Evolutionary conservation across 2,329 filamentous ascomycete genomes (phyloP), one percentile per base, ranked within the genome.

Genomic region (Penicillium nordicum): DNA sequence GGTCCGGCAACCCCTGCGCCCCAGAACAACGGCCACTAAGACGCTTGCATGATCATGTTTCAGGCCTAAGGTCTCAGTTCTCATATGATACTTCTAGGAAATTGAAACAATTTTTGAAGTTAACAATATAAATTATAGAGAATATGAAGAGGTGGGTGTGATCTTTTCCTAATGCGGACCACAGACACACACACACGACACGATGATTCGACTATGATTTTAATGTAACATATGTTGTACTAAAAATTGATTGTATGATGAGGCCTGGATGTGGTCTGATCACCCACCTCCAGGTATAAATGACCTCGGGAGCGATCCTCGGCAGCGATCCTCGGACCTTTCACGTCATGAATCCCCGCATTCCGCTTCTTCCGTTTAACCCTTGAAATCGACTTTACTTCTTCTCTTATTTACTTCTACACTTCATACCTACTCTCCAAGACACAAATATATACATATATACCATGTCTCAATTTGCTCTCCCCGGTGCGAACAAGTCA

Each of bases 1-100:
- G 84, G 84, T 12, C 80, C 82, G 2, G 73, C 84, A 1, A 77
- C 81, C 11, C 69, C 76, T 62, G 75, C 82, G 5, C 84, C 84
- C 9, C 73, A 76, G 70, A 84, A 82, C 72, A 71, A 77, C 54
- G 77, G 53, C 37, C 59, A 59, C 40, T 62, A 59, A 36, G 18
- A 3, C 9, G 14, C 8, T 30, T 23, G 36, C 27, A 50, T 23
- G n/a, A 23, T 32, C 27, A 40, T 12, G 7, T 18, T 5, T 40
- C n/a, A 34, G 6, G 18, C 18, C n/a, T 27, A 6, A 29, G 27
- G 18, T 30, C n/a, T 27, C n/a, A 29, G 27, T 11, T 32, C 27
- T 30, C 42, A 16, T 30, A 45, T 46, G 9, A 46, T 46, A 12
- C 10, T 32, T 45, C 14, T 25, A 5, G 4, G 43, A 45, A 44